phyloP scores from a whole-genome alignment of 805 yeast genomes.

The Kuraishia hungarica region DNA sequence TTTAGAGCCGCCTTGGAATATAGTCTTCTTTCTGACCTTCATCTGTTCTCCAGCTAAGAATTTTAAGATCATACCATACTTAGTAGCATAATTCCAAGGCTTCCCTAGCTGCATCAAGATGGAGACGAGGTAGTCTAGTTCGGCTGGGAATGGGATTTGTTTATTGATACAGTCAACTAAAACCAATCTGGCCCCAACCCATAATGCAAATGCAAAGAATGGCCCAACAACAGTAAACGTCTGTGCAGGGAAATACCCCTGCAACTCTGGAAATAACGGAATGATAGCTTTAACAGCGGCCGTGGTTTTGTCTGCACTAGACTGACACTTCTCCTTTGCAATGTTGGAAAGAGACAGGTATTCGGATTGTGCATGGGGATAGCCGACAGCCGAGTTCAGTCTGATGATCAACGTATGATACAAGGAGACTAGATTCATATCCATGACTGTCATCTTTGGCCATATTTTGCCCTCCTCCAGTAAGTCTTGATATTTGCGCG shows the following conservation, averaged over 20 bases:
- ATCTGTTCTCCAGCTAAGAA: slow-evolving; percentile 15
- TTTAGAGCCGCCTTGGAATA: neutral
- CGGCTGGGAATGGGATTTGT: slow-evolving; percentile 5
- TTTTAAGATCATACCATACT: slow-evolving; percentile 16
- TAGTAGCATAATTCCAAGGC: slow-evolving; percentile 17
- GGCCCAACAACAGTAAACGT: slow-evolving; percentile 16
- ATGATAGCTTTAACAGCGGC: slow-evolving; percentile 5
- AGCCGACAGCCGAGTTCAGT: slow-evolving; percentile 16
- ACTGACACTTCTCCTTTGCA: slow-evolving; percentile 11
- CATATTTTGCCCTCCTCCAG: slow-evolving; percentile 5
- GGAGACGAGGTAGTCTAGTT: slow-evolving; percentile 9
- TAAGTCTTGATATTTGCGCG: slow-evolving; percentile 6
- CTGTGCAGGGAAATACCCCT: neutral
- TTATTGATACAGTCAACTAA: slow-evolving; percentile 18
- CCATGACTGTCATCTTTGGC: slow-evolving; percentile 6
- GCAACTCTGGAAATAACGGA: neutral
- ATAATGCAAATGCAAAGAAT: slow-evolving; percentile 21
- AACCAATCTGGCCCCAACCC: slow-evolving; percentile 24
- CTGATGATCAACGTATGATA: slow-evolving; percentile 15
- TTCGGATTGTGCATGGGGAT: slow-evolving; percentile 15
- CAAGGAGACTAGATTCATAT: slow-evolving; percentile 7
- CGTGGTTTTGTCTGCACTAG: slow-evolving; percentile 8
- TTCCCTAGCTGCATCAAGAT: slow-evolving; percentile 12
- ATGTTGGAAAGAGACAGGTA: slow-evolving; percentile 12
- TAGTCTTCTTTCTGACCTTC: slow-evolving; percentile 5